Conservation (phyloP, 495 filamentous ascomycete species). For the Aspergillus avenaceus region DNA sequence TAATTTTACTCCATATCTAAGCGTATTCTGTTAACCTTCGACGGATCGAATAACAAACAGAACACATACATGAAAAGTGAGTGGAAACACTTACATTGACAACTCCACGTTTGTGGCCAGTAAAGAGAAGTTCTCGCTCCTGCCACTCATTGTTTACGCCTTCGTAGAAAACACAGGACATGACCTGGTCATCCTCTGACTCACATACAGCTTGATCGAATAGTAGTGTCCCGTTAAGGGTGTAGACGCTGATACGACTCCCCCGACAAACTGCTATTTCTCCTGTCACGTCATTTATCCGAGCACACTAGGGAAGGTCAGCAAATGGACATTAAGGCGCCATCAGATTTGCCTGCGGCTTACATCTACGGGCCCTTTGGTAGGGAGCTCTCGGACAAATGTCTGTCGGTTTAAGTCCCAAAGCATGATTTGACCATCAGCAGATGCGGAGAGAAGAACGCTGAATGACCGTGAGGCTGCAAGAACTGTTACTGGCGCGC, state of each 20-base stretch:
- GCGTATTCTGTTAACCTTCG: conserved; percentile 4
- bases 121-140: conserved; percentile 80
- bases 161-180: conserved; percentile 89
- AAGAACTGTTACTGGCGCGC: conserved; percentile 71
- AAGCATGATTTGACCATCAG: conserved; percentile 76
- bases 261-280: conserved; percentile 82
- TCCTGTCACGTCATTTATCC: conserved; percentile 85
- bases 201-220: conserved; percentile 76
- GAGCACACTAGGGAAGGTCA: conserved; percentile 58
- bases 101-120: conserved; percentile 77
- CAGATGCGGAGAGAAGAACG: conserved; percentile 73
- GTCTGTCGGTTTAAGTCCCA: conserved; percentile 92
- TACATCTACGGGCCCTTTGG: conserved; percentile 49
- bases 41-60: not conserved
- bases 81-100: conserved; percentile 57
- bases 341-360: conserved; percentile 4
- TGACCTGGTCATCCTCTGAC: conserved; percentile 65
- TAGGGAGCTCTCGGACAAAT: conserved; percentile 73
- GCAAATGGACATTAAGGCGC: not conserved
- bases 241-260: conserved; percentile 70
- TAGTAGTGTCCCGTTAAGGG: conserved; percentile 79
- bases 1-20: conserved; percentile 52
- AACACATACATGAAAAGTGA: not conserved
- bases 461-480: conserved; percentile 85
- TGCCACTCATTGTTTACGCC: conserved; percentile 89